phyloP scores from a whole-genome alignment of 495 filamentous ascomycete species.

The Halenospora varia region DNA sequence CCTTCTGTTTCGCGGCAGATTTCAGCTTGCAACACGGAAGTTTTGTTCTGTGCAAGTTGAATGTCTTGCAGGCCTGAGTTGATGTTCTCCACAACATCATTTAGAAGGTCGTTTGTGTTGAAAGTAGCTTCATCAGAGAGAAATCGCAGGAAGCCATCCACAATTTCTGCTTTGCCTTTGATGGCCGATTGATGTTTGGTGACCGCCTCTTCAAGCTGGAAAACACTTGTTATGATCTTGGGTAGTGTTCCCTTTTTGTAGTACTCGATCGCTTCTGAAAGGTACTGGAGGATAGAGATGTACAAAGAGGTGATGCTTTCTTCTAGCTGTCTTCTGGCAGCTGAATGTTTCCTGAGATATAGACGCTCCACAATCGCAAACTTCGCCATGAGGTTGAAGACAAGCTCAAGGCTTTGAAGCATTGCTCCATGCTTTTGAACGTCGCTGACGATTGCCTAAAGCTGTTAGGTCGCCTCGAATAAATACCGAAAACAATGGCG shows the following conservation, averaged over 20 bases:
- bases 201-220: constrained; percentile 2
- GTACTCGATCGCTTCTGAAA: not conserved
- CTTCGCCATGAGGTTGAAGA: constrained; percentile 14
- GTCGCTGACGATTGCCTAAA: constrained; percentile 10
- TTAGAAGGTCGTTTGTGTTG: not conserved
- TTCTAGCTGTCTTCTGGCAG: not conserved
- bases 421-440: constrained; percentile 11
- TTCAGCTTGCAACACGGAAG: no score
- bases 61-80: no score
- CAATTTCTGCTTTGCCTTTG: not conserved
- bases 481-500: not conserved
- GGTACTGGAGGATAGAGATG: constrained; percentile 3
- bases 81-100: not conserved
- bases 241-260: not conserved
- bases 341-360: constrained; percentile 6
- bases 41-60: no score
- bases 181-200: not conserved
- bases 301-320: constrained; percentile 1
- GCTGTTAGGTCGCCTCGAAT: not conserved
- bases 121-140: not conserved
- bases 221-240: constrained; percentile 6
- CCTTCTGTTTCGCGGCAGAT: no score
- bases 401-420: constrained; percentile 14
- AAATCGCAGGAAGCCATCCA: constrained; percentile 2
- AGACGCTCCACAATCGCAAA: constrained; percentile 21